A percentile compares a stretch with the other conserved stretches of the same genome.
Evolutionary conservation across 139 green algal species (phyloP).

Genomic region (Tetraselmis chui): DNA sequence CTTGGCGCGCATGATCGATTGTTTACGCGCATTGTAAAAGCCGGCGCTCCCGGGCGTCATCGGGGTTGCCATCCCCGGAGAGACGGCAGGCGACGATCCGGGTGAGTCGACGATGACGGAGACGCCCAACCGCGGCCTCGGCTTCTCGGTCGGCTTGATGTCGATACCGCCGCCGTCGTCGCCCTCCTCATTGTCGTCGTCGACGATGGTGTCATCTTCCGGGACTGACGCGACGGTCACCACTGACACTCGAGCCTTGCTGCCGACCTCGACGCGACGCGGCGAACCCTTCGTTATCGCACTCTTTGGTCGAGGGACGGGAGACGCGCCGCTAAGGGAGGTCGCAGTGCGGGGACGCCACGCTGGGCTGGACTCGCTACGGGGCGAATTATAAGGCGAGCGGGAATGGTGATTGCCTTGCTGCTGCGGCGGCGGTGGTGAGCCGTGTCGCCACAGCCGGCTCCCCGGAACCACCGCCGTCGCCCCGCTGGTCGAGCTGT

Average conservation of each 20-base stretch:
- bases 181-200: no score
- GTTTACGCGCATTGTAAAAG: background rate
- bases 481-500: background rate
- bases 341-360: background rate
- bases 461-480: background rate
- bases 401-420: no score
- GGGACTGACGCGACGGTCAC: no score
- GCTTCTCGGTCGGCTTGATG: background rate
- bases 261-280: background rate
- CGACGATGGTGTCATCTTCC: no score
- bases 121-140: background rate
- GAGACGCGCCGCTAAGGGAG: background rate
- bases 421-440: background rate
- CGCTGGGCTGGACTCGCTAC: background rate
- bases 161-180: background rate
- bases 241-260: no score
- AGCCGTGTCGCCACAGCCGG: background rate
- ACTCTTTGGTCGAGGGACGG: background rate
- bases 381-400: background rate
- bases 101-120: background rate
- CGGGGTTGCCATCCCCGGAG: background rate
- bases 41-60: background rate
- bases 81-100: background rate
- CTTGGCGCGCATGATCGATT: background rate
- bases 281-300: background rate